Evolutionary conservation across 306 rosid genomes (phyloP), one percentile per base, ranked within the genome.

Genomic region (Cucumis melo): DNA sequence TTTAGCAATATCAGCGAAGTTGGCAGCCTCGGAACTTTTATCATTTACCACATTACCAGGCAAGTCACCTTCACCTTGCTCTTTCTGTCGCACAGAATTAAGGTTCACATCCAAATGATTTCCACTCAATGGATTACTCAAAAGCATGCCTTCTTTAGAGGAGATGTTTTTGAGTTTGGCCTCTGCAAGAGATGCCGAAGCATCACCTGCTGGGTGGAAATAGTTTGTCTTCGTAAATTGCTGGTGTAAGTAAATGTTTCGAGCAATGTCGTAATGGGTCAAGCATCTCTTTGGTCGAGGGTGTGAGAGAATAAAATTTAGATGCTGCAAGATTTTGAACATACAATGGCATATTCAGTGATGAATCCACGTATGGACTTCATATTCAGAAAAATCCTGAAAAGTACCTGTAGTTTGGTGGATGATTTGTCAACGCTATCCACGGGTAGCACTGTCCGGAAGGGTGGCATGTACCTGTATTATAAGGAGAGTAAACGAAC

Each of bases 221-320:
- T 79, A 54, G 48, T 23, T 83, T 78, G 23, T 80, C 86, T 79
- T 87, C 50, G 83, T 58, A 81, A 61, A 80, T 61, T 88, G 82
- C 79, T 86, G 90, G 74, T 87, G 91, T 55, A 86, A 82, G 59
- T 71, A 81, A 81, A 92, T 89, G 78, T 84, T 88, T 32, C 84
- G 85, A 76, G 97, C 97, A 78, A 92, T 82, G 84, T 82, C 84
- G 61, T 75, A 82, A 81, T 92, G 97, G 64, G 86, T 92, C 74
- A 86, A 83, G 73, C 93, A 92, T 83, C 84, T 87, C 80, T 84
- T 89, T 0, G 84, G 80, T 24, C 44, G 83, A 5, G 78, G 84
- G 79, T 82, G 85, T 71, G 91, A 81, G 61, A 71, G 85, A 73
- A 21, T 73, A 36, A 68, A 81, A 71, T 74, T 80, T 10, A 41